These are phyloP conservation scores for Naganishia vaughanmartiniae DNA, from an alignment of 768 basidiomycete species.

Conservation along the genomic window DNA sequence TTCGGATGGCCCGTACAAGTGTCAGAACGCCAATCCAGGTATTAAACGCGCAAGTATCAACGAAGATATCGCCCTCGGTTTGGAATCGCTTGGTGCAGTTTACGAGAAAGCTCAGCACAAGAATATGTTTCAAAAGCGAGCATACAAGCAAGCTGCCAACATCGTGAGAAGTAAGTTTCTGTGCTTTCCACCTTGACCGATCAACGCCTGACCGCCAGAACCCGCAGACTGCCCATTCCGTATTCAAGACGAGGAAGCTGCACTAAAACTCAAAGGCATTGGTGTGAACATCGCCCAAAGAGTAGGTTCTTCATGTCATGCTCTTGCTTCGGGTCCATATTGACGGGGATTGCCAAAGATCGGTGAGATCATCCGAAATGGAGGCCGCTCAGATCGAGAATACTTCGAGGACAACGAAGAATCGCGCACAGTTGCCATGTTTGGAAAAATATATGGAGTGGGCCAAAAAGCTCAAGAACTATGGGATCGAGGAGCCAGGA, in stretches of 20 bases:
- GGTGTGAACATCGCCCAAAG: conserved; percentile 42
- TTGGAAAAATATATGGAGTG: conserved; percentile 82
- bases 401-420: conserved; percentile 45
- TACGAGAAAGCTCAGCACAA: conserved; percentile 22
- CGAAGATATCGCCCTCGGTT: conserved; percentile 19
- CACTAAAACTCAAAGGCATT: conserved; percentile 41
- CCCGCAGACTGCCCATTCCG: conserved; percentile 38
- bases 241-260: conserved; percentile 39
- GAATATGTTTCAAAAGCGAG: conserved; percentile 10
- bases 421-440: conserved; percentile 52
- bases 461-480: conserved; percentile 72
- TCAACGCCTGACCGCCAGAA: background rate
- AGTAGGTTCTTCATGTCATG: conserved; percentile 29
- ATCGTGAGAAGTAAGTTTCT: conserved; percentile 39
- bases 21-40: conserved; percentile 37
- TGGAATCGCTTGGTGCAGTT: conserved; percentile 14
- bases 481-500: conserved; percentile 72
- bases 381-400: conserved; percentile 27
- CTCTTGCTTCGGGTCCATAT: background rate
- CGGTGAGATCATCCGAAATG: conserved; percentile 40
- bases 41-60: conserved; percentile 30
- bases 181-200: background rate
- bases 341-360: conserved; percentile 32
- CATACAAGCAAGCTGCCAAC: conserved; percentile 33
- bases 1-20: conserved; percentile 42